phyloP scores from a whole-genome alignment of 768 basidiomycete genomes.

The Rhizopogon roseolus region DNA sequence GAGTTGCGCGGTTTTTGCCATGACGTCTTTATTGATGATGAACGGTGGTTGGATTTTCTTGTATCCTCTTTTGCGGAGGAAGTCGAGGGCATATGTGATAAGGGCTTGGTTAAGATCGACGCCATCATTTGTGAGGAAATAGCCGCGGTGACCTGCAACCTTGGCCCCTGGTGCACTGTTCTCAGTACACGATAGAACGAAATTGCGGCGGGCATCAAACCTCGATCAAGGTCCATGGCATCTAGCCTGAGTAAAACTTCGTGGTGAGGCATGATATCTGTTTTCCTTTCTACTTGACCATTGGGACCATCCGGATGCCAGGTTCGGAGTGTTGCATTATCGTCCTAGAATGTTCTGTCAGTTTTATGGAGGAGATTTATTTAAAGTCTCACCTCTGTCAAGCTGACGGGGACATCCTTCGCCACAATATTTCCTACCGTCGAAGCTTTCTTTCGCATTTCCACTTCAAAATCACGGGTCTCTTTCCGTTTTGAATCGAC shows the following conservation, averaged over 20 bases:
- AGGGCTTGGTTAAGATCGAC: constrained; percentile 97
- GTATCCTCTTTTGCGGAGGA: constrained; percentile 75
- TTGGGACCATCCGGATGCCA: constrained; percentile 83
- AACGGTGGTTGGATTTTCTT: constrained; percentile 97
- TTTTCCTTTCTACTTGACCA: constrained; percentile 64
- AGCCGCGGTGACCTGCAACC: constrained; percentile 92
- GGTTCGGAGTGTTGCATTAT: constrained; percentile 75
- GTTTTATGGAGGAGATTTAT: neutral
- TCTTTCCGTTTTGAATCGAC: constrained; percentile 74
- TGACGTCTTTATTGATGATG: constrained; percentile 97
- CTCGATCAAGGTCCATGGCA: constrained; percentile 95
- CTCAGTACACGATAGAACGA: neutral
- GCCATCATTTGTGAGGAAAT: constrained; percentile 93
- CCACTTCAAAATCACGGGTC: constrained; percentile 67
- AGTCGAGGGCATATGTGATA: constrained; percentile 92
- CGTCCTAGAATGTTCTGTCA: constrained; percentile 54
- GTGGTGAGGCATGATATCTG: constrained; percentile 91
- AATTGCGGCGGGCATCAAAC: constrained; percentile 28
- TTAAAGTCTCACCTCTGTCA: constrained; percentile 69
- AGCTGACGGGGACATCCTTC: constrained; percentile 76
- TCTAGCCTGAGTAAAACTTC: constrained; percentile 92
- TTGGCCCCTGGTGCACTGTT: constrained; percentile 63
- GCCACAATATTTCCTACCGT: constrained; percentile 92
- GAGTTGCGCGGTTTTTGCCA: constrained; percentile 97
- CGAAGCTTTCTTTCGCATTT: constrained; percentile 77